Percentiles rank a stretch among this genome's conserved stretches.
These are phyloP conservation scores for Selaginella moellendorffii DNA, from an alignment of 75 land plant species.

Conservation along the genomic window DNA sequence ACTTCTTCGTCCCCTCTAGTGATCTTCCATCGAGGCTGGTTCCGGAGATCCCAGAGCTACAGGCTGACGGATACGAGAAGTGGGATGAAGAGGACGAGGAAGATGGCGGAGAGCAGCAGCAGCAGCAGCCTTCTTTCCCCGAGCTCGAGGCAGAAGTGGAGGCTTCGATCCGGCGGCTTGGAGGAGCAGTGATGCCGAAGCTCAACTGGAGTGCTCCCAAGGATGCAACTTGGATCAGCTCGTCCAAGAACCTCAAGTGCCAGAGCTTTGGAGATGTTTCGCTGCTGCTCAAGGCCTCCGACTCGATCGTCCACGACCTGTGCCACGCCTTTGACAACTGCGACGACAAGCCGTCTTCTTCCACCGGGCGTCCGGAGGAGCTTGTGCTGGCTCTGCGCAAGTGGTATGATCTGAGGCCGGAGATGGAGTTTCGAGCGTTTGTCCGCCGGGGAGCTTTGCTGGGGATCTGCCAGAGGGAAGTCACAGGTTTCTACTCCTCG, in stretches of 20 bases:
- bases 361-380: constrained; percentile 11
- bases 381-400: constrained; percentile 65
- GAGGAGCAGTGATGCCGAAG: constrained; percentile 75
- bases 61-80: constrained; percentile 27
- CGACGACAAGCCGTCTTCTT: constrained; percentile 33
- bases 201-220: constrained; percentile 92
- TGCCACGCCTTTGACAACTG: constrained; percentile 65
- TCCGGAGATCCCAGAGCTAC: constrained; percentile 2
- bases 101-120: not conserved
- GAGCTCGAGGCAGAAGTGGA: constrained; percentile 44
- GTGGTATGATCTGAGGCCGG: constrained; percentile 64
- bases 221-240: constrained; percentile 76
- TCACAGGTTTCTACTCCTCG: constrained; percentile 59
- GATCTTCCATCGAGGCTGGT: constrained; percentile 48
- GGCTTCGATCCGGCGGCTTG: constrained; percentile 43
- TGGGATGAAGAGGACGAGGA: constrained; percentile 49
- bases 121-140: too few species aligned
- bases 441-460: constrained; percentile 31
- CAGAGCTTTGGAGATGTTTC: constrained; percentile 54
- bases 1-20: constrained; percentile 45
- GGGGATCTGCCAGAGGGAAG: constrained; percentile 74
- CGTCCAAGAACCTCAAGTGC: constrained; percentile 48
- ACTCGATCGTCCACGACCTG: constrained; percentile 56
- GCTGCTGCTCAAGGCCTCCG: constrained; percentile 61
- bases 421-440: constrained; percentile 84